Base-by-base conservation (phyloP, 495 filamentous ascomycete species). In the Schizothecium vesticola region DNA sequence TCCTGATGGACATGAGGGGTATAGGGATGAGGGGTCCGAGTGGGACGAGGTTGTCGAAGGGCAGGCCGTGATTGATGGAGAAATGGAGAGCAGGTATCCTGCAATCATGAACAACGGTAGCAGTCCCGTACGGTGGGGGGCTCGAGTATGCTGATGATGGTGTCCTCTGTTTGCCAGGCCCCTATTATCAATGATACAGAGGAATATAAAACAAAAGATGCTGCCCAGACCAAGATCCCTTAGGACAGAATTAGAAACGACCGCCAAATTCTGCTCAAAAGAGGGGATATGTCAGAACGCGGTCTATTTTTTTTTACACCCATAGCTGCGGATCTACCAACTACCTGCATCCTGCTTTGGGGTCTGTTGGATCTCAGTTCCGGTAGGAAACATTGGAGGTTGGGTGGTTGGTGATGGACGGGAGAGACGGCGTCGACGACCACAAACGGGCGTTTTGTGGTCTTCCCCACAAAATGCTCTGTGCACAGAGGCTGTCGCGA, bases 51-150 rank as follows among this genome's bases (percentile, higher is more conserved):
- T 57, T 0, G 21, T 0, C 1, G 0, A 33, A 11, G 65, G 21
- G 59, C 51, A 70, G 43, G 6, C 43, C 16, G 23, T 77, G 78
- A 80, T 79, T 80, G 78, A 75, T 73, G 78, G 78, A 76, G 73
- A 78, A 80, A 73, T 75, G 33, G 24, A 60, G 43, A 23, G 43
- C 16, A n/a, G 22, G 9, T 64, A 21, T 31, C 29, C 58, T 59
- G 43, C 19, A 51, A 43, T n/a, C 43, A 51, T n/a, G 16, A 51
- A 12, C 43, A 5, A 19, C 43, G 16, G 43, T 16, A n/a, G 1
- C 7, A n/a, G 43, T 6, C 43, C 43, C 16, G 43, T 19, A 51
- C 4, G 6, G 19, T 51, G 43, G 43, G 43, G 36, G 16, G 2
- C 2, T 5, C 13, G 13, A 13, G 12, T 12, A 4, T 12, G 6